phyloP scores from a whole-genome alignment of 2,329 filamentous ascomycete species.

The Coniochaeta sp. region DNA sequence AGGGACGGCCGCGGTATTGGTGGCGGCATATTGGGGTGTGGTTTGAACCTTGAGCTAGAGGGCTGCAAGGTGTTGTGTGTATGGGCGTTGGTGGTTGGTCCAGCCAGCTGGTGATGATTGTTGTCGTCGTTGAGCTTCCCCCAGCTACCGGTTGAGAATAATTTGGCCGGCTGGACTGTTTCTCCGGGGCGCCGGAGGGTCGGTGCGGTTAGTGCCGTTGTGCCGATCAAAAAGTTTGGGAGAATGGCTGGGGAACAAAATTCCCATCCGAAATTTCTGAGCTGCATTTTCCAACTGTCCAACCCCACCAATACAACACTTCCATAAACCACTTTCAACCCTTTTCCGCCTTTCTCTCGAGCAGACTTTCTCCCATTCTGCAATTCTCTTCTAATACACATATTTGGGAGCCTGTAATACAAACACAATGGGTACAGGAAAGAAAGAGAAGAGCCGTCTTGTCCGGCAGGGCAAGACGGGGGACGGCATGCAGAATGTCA shows the following conservation, averaged over 20 bases:
- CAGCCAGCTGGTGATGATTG: constrained; percentile 5
- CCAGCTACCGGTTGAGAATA: not conserved
- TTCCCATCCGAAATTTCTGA: constrained; percentile 1
- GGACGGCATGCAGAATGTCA: constrained; percentile 88
- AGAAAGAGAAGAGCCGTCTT: constrained; percentile 83
- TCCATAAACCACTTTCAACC: not conserved
- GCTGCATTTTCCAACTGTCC: constrained; percentile 1
- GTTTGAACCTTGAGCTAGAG: not conserved
- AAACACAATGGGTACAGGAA: constrained; percentile 69
- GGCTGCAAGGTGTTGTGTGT: not conserved
- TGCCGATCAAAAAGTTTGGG: constrained; percentile 1
- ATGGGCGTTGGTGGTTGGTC: not conserved
- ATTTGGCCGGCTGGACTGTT: constrained; percentile 1
- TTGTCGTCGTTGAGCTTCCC: not conserved
- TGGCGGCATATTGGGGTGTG: constrained; percentile 17
- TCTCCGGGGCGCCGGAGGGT: not conserved
- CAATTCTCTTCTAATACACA: constrained; percentile 18
- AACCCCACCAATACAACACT: not conserved
- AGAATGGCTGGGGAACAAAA: not conserved
- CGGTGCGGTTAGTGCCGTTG: not conserved
- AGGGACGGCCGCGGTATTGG: constrained; percentile 16
- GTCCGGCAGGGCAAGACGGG: constrained; percentile 76
- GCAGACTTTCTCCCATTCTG: not conserved
- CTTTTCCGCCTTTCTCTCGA: constrained; percentile 1
- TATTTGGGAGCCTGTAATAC: constrained; percentile 8